Conservation (phyloP, 2,329 filamentous ascomycete species). For the Aspergillus viridinutans region DNA sequence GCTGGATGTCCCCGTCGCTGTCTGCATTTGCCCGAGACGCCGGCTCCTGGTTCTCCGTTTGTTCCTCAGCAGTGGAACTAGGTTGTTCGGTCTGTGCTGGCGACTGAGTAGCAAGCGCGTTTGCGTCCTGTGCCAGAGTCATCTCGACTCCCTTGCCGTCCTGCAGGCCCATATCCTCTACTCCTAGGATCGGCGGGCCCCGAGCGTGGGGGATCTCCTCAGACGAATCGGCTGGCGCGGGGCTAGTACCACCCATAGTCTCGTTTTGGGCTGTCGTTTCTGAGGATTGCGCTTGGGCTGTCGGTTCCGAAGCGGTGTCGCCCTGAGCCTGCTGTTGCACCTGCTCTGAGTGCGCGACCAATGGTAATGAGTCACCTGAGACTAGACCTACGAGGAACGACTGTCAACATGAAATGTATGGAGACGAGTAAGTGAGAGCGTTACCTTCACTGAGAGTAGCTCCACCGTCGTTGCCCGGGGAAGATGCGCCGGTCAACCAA, state of each 20-base stretch:
- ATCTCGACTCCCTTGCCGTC: slow-evolving; percentile 45
- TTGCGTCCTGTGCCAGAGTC: slow-evolving; percentile 25
- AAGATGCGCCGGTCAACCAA: slow-evolving; percentile 59
- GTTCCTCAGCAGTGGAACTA: slow-evolving; percentile 5
- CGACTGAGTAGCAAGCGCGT: slow-evolving; percentile 4
- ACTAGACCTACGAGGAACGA: not conserved
- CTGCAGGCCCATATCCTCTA: slow-evolving; percentile 81
- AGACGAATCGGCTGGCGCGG: slow-evolving; percentile 47
- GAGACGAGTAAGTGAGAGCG: not conserved
- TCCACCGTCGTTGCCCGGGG: slow-evolving; percentile 23
- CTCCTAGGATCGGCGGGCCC: slow-evolving; percentile 78
- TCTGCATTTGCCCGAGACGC: slow-evolving; percentile 4
- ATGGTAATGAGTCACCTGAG: not conserved
- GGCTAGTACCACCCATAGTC: slow-evolving; percentile 15
- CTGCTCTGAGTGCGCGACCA: not conserved
- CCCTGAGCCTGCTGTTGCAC: slow-evolving; percentile 1
- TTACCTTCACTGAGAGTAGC: slow-evolving; percentile 12
- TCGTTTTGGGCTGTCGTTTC: slow-evolving; percentile 15
- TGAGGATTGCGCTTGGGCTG: not conserved
- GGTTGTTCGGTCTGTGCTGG: not conserved
- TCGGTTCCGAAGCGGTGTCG: not conserved
- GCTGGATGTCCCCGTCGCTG: slow-evolving; percentile 36
- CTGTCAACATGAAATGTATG: not conserved
- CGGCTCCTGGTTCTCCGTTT: not conserved
- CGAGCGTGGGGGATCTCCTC: slow-evolving; percentile 71